A percentile compares a stretch with the other conserved stretches of the same genome.
phyloP scores from a whole-genome alignment of 495 filamentous ascomycete species.

The Penicillium flavigenum region DNA sequence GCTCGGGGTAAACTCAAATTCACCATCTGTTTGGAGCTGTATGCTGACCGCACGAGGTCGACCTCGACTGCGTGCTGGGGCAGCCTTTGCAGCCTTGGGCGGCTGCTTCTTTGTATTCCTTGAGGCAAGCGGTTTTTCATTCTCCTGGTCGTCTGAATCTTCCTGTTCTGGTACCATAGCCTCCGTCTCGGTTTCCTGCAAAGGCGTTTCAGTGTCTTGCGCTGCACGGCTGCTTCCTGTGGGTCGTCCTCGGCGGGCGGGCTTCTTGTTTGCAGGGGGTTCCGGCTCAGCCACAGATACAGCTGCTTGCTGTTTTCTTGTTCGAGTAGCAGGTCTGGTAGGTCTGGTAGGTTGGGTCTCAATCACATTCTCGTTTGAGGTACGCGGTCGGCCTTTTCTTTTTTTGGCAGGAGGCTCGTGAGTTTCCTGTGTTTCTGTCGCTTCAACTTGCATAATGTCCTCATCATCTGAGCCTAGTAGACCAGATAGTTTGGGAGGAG shows the following conservation, averaged over 20 bases:
- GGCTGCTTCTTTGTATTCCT: conserved; percentile 13
- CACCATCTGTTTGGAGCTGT: conserved; percentile 42
- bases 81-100: conserved; percentile 20
- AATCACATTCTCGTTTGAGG: conserved; percentile 24
- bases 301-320: conserved; percentile 18
- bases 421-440: conserved; percentile 23
- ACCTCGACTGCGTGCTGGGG: conserved; percentile 33
- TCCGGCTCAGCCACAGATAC: conserved; percentile 38
- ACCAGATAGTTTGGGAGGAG: conserved; percentile 56
- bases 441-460: conserved; percentile 44
- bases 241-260: conserved; percentile 39
- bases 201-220: conserved; percentile 25
- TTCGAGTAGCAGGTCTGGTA: conserved; percentile 12
- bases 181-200: conserved; percentile 10
- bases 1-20: conserved; percentile 53
- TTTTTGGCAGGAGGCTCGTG: conserved; percentile 45
- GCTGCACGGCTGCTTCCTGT: conserved; percentile 38
- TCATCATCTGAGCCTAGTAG: conserved; percentile 69
- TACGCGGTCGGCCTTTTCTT: conserved; percentile 41
- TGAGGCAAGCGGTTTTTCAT: conserved; percentile 23
- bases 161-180: conserved; percentile 9
- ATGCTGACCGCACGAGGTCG: conserved; percentile 30
- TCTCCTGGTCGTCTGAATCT: conserved; percentile 18
- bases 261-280: conserved; percentile 34
- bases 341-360: conserved; percentile 29